Evolutionary conservation across 1,284 basidiomycete genomes (phyloP).

Genomic region (Prillingera fragicola): DNA sequence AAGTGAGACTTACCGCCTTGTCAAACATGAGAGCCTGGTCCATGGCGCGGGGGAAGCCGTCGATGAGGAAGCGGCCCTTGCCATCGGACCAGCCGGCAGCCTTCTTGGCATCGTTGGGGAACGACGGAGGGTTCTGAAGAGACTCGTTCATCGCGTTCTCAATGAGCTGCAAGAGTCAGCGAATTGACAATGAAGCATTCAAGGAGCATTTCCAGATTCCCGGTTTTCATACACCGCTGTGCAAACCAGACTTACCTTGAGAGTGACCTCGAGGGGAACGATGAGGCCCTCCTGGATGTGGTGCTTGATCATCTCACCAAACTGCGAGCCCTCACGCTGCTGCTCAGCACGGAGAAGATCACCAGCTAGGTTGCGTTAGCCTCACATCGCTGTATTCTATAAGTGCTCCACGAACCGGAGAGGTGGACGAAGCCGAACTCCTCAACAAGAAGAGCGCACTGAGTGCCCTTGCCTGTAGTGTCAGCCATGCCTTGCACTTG

Average conservation of each 20-base stretch:
- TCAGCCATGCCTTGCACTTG: too few species aligned
- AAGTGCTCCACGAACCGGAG: slow-evolving; percentile 59
- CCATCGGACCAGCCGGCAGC: slow-evolving; percentile 62
- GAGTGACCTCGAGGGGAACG: slow-evolving; percentile 94
- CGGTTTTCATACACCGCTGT: neutral
- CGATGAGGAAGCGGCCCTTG: slow-evolving; percentile 83
- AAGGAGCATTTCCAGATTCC: neutral
- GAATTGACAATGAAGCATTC: neutral
- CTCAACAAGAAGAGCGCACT: slow-evolving; percentile 80
- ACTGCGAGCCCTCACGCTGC: slow-evolving; percentile 74
- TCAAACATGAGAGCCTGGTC: slow-evolving; percentile 96
- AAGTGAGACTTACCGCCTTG: slow-evolving; percentile 64
- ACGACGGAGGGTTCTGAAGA: slow-evolving; percentile 47
- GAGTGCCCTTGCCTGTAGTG: slow-evolving; percentile 85
- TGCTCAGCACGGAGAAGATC: slow-evolving; percentile 95
- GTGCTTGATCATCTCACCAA: slow-evolving; percentile 78
- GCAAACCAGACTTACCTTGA: slow-evolving; percentile 56
- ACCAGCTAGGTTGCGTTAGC: slow-evolving; percentile 59
- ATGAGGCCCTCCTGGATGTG: slow-evolving; percentile 91
- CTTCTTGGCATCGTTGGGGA: slow-evolving; percentile 19
- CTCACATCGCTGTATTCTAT: neutral
- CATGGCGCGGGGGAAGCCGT: slow-evolving; percentile 98
- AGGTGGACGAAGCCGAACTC: slow-evolving; percentile 91
- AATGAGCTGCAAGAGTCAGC: slow-evolving; percentile 55
- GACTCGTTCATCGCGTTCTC: slow-evolving; percentile 83